A percentile compares a stretch with the other conserved stretches of the same genome.
Conservation (phyloP, 768 basidiomycete species). For the Lactifluus piperatus region DNA sequence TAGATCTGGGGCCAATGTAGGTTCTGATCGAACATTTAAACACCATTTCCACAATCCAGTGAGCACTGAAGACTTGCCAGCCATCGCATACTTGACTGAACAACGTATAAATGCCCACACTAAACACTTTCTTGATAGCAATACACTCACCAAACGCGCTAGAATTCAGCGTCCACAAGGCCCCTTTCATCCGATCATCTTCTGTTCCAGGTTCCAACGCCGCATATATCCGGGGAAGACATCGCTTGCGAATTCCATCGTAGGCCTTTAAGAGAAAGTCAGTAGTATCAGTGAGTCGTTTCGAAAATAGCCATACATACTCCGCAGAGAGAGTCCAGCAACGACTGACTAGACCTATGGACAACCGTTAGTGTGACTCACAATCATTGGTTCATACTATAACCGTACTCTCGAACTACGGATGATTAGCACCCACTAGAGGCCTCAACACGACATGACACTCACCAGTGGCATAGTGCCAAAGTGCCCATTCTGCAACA, state of each 20-base stretch:
- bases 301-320: constrained; percentile 33
- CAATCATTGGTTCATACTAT: background rate
- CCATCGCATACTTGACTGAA: constrained; percentile 35
- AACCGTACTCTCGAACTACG: constrained; percentile 27
- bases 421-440: background rate
- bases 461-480: constrained; percentile 55
- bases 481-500: constrained; percentile 65
- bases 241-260: constrained; percentile 60
- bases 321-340: constrained; percentile 35
- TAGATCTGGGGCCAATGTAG: constrained; percentile 50
- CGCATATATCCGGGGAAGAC: constrained; percentile 47
- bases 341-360: constrained; percentile 32
- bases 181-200: constrained; percentile 90
- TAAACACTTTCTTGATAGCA: background rate
- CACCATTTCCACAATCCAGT: background rate
- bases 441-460: background rate
- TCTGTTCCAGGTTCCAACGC: constrained; percentile 62
- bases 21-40: constrained; percentile 37
- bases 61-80: constrained; percentile 25
- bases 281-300: background rate
- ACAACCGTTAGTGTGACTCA: constrained; percentile 6
- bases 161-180: constrained; percentile 67
- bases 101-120: background rate
- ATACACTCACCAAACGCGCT: constrained; percentile 45
- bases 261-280: constrained; percentile 37